Conservation (phyloP, 2,329 filamentous ascomycete genomes). For the Aspergillus novofumigatus region DNA sequence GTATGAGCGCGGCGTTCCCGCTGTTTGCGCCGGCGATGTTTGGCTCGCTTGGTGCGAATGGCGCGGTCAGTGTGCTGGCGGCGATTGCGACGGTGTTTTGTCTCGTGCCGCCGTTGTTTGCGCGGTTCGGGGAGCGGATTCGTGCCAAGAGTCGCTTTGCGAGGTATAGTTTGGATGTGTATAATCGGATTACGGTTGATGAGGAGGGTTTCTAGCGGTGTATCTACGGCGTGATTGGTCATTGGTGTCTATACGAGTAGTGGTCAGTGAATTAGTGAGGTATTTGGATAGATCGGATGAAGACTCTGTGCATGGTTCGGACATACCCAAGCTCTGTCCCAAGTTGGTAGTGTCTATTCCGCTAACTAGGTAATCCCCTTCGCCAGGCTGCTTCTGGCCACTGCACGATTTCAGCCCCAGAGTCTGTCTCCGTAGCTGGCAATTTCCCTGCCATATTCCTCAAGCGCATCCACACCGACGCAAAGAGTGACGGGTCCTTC, state of each 20-base stretch:
- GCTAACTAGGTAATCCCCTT: not conserved
- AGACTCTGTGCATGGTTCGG: too few species aligned
- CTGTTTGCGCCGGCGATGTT: conserved; percentile 43
- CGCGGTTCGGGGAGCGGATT: conserved; percentile 35
- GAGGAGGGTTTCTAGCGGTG: not conserved
- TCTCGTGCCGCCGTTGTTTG: conserved; percentile 35
- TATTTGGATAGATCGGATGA: too few species aligned
- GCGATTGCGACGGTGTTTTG: conserved; percentile 41
- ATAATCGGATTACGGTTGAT: conserved; percentile 8
- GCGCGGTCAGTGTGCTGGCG: conserved; percentile 40
- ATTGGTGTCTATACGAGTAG: too few species aligned
- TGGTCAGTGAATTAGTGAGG: too few species aligned
- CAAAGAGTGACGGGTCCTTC: too few species aligned
- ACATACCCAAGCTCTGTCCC: too few species aligned
- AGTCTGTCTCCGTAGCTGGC: too few species aligned
- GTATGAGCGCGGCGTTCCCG: conserved; percentile 38
- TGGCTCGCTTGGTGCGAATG: conserved; percentile 34
- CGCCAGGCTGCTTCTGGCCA: not conserved
- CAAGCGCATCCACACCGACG: not conserved
- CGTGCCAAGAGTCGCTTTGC: conserved; percentile 36
- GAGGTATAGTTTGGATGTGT: conserved; percentile 25
- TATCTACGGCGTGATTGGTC: not conserved
- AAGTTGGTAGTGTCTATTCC: not conserved
- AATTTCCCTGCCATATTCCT: not conserved
- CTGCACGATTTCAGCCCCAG: too few species aligned